Evolutionary conservation across 1,139 yeast genomes (phyloP).

Genomic region (Sugiyamaella neomexicana): DNA sequence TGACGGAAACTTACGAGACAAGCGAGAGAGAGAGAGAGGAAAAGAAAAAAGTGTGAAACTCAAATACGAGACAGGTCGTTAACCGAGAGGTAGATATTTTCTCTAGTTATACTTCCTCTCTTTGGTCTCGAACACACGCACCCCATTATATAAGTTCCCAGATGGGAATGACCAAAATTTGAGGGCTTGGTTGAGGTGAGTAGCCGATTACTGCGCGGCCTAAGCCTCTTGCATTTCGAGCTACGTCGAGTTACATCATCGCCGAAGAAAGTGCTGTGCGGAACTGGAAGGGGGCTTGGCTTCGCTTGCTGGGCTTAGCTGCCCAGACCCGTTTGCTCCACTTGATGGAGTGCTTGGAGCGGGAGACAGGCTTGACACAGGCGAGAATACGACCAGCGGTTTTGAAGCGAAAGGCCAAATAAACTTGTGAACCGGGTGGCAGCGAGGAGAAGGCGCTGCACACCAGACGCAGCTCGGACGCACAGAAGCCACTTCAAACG

Average conservation of each 20-base stretch:
- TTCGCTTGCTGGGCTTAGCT: not conserved
- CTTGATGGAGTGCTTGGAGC: not conserved
- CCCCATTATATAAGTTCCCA: not conserved
- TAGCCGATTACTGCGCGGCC: not conserved
- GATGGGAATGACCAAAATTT: not conserved
- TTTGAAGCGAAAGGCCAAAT: not conserved
- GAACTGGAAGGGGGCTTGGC: not conserved
- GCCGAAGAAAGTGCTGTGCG: not conserved
- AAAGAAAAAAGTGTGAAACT: no score
- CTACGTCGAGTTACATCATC: not conserved
- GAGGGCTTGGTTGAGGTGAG: not conserved
- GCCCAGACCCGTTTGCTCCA: not conserved
- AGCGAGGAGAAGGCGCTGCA: not conserved
- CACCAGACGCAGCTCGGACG: not conserved
- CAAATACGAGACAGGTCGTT: no score
- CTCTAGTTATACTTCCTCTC: not conserved
- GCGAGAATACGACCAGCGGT: no score
- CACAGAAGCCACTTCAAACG: not conserved
- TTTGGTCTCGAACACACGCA: not conserved
- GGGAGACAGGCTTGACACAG: not conserved
- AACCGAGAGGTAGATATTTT: not conserved
- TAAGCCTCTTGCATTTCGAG: not conserved
- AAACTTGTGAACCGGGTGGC: not conserved
- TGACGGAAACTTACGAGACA: no score
- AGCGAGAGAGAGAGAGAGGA: no score